Evolutionary conservation across 1,284 basidiomycete species (phyloP).

Genomic region (Rhodotorula mucilaginosa): DNA sequence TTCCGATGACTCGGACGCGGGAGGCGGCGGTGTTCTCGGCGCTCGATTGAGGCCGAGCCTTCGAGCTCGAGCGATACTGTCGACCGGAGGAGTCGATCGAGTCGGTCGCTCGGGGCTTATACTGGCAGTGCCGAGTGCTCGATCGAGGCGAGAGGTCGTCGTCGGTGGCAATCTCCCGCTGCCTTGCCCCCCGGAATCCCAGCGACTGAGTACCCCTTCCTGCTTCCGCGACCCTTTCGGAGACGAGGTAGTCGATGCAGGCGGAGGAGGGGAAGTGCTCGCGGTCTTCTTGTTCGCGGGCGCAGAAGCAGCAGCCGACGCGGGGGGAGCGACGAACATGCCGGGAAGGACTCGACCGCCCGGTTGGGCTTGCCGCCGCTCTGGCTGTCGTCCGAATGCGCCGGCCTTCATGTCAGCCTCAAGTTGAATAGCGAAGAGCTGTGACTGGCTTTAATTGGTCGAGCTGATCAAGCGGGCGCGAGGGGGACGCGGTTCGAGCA

Average conservation of each 20-base stretch:
- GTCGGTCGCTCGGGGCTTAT: neutral
- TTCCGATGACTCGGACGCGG: neutral
- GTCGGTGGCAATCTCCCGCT: neutral
- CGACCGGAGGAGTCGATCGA: neutral
- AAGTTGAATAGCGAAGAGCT: neutral
- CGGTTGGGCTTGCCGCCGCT: constrained; percentile 9
- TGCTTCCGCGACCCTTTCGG: neutral
- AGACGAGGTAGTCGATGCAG: neutral
- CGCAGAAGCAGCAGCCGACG: neutral
- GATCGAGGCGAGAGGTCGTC: constrained; percentile 1
- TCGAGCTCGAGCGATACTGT: neutral
- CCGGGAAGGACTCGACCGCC: constrained; percentile 22
- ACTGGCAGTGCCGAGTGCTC: neutral
- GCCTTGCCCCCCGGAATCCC: neutral
- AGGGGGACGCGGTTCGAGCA: no score
- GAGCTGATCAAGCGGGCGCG: neutral
- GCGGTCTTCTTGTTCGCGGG: neutral
- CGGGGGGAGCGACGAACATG: constrained; percentile 2
- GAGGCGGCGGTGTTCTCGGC: neutral
- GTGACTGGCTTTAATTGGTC: neutral
- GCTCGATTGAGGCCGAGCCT: constrained; percentile 14
- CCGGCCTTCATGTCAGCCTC: constrained; percentile 11
- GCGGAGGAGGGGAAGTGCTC: neutral
- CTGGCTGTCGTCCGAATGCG: constrained; percentile 7
- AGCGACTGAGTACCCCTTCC: constrained; percentile 4